Evolutionary conservation across 2,329 filamentous ascomycete genomes (phyloP), one percentile per base, ranked within the genome.

Genomic region (Aschersonia sp.): DNA sequence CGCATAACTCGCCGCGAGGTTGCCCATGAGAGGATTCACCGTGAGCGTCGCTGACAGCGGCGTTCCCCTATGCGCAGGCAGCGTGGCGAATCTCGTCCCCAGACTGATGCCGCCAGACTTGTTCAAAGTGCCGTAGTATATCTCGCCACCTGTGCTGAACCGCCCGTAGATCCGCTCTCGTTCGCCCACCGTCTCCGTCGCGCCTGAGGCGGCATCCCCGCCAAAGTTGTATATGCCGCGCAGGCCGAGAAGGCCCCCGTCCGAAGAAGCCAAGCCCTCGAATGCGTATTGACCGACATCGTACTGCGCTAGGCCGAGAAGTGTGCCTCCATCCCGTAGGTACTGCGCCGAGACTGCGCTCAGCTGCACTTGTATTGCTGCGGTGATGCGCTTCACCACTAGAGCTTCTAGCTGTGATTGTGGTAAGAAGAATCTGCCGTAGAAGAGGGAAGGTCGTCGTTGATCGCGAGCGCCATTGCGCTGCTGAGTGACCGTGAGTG

Each of bases 221-320:
- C 90, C 90, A 60, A 95, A 97, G 62, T 98, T 97, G 71, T 95
- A 98, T 1, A 98, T 71, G 0, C 88, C 92, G 30, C 90, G 77
- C 51, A 94, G 68, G 11, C 92, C 92, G 54, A 98, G 73, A 8
- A 98, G 71, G 0, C 87, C 87, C 32, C 89, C 94, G 58, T 97
- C 92, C 0, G 90, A 94, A 45, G 87, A 95, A 53, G 88, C 90
- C 30, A 98, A 73, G 30, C 88, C 90, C 60, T 98, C 92, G 0
- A 90, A 75, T 48, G 83, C 87, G 64, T 90, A 97, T 57, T 84
- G 87, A 30, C 88, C 88, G 22, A 81, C 77, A 62, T 97, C 88
- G 56, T 90, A 89, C 60, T 88, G 84, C 51, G 84, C 70, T 52
- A 87, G 66, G 0, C 80, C 83, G 32, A 90, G 68, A 41, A 87